Base-by-base conservation (phyloP, 2,329 filamentous ascomycete genomes). In the Fusarium goolgardi region DNA sequence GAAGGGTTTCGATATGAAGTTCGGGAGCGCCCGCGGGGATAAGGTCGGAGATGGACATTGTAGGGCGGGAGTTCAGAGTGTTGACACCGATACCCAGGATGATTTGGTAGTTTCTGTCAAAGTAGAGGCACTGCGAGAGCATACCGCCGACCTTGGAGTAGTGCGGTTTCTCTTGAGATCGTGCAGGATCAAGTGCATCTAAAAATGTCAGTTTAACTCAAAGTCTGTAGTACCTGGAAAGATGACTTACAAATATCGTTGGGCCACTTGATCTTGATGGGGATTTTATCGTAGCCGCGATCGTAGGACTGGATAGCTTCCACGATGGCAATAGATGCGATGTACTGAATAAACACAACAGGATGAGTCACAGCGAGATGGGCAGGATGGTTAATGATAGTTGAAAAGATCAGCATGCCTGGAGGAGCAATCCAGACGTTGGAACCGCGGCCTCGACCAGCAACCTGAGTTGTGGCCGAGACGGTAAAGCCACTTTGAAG, bases 351-450 rank as follows among this genome's bases (percentile, higher is more conserved):
- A 78, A 99, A 98, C 1, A 97, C 90, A 12, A 98, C 90, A 0
- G 96, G 94, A 0, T 92, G 91, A 2, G 84, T 87, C 43, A 86
- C 83, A 11, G 89, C 90, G 11, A 96, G 85, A 31, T 90, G 84
- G 31, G 92, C 87, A 1, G 91, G 87, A 79, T 99, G 96, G 66
- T 93, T 92, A 69, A 99, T 88, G 39, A 96, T 88, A 1, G 91
- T 93, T 12, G 93, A 97, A 80, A 97, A 96, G 77, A 97, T 91
- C 8, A 98, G 84, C 35, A 88, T 89, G 1, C 96, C 96, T 0
- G 92, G 87, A 1, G 96, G 96, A 0, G 94, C 93, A 6, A 99
- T 89, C 96, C 96, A 99, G 62, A 97, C 92, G 73, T 99, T 99
- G 32, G 86, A 90, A 6, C 96, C 96, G 12, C 96, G 90, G 10